Conservation (phyloP, 208 protist species). For the Wallacemonas sp. region DNA sequence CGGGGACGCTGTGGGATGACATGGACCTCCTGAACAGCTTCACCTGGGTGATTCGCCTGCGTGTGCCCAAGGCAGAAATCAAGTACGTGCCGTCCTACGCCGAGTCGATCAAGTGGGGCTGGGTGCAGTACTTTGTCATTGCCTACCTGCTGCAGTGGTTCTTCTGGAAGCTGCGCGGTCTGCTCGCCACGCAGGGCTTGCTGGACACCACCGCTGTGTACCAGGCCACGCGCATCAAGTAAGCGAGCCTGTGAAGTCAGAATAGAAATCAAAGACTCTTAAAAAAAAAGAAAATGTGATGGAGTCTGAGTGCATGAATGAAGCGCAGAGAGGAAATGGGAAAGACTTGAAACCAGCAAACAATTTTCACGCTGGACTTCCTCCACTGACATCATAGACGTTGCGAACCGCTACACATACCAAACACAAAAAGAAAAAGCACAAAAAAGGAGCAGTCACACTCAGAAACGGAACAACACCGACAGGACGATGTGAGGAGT, state of each 20-base stretch:
- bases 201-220: conserved; percentile 60
- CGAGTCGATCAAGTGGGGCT: conserved; percentile 80
- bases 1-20: conserved; percentile 54
- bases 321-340: not conserved
- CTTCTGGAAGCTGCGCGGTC: conserved; percentile 66
- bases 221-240: conserved; percentile 7
- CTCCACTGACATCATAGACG: conserved; percentile 6
- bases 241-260: no score
- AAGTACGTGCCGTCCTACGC: conserved; percentile 61
- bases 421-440: no score
- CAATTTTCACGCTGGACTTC: no score
- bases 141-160: conserved; percentile 73
- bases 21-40: conserved; percentile 64
- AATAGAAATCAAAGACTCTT: no score
- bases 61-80: conserved; percentile 50
- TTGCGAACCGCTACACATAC: not conserved
- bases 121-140: conserved; percentile 85
- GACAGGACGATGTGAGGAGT: no score
- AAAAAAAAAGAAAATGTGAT: not conserved
- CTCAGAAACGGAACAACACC: no score
- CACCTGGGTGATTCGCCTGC: conserved; percentile 67
- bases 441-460: no score
- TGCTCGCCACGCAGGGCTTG: conserved; percentile 57
- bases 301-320: no score
- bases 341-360: conserved; percentile 2